Evolutionary conservation across 352 stramenopile genomes (phyloP).

Genomic region (Stramenopiles sp.): DNA sequence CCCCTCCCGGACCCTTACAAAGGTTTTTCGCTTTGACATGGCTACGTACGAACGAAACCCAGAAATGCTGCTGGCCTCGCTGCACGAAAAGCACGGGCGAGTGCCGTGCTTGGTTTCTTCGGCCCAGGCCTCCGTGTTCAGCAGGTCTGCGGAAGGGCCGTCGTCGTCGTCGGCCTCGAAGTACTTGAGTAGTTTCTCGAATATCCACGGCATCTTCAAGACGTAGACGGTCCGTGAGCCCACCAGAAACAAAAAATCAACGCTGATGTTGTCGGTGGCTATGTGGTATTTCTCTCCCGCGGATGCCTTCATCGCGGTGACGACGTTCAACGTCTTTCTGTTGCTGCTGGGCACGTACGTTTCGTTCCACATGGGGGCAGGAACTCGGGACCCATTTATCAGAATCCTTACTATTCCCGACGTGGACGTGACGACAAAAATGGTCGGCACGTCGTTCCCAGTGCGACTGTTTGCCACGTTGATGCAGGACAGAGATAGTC

Average conservation of each 20-base stretch:
- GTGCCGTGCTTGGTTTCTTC: too few relatives aligned
- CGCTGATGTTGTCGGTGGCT: background rate
- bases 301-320: background rate
- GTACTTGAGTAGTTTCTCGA: too few relatives aligned
- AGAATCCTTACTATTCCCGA: background rate
- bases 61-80: too few relatives aligned
- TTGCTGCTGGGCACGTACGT: background rate
- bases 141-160: too few relatives aligned
- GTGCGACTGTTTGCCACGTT: background rate
- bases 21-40: too few relatives aligned
- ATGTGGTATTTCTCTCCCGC: background rate
- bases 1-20: too few relatives aligned
- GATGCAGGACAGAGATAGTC: background rate
- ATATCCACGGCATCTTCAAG: background rate
- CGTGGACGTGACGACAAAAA: background rate
- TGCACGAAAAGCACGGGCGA: too few relatives aligned
- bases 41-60: too few relatives aligned
- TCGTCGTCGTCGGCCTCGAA: too few relatives aligned
- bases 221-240: background rate
- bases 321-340: background rate
- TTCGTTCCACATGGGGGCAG: background rate
- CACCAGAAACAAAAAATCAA: background rate
- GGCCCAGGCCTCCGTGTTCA: too few relatives aligned
- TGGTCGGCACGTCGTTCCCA: background rate
- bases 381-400: background rate